Evolutionary conservation across 2,329 filamentous ascomycete species (phyloP), one percentile per base, ranked within the genome.

Genomic region (Ceratocystis colombiana): DNA sequence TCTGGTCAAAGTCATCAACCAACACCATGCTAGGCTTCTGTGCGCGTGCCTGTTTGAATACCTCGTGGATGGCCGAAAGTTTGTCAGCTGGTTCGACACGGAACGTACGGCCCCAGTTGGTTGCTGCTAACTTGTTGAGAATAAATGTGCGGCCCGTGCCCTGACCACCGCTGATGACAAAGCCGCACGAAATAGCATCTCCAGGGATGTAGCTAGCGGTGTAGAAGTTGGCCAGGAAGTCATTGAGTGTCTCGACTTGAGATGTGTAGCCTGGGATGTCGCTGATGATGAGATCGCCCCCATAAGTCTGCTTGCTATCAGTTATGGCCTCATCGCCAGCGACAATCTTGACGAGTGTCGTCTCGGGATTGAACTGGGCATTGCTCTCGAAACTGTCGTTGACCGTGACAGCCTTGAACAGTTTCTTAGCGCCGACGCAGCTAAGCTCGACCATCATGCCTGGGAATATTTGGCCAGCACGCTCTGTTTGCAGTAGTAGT

Each of bases 121-220:
- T 83, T 5, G 79, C 80, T 7, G 85, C 82, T 22, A 96, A 79
- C 41, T 83, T 82, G 17, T 87, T 75, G 1, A 96, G 77, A 0
- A 96, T 78, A 69, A 88, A 80, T 0, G 85, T 88, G 76, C 96
- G 96, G 28, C 93, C 93, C 0, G 89, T 95, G 10, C 93, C 92
- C 69, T 84, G 84, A 20, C 89, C 86, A 15, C 93, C 93, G 73
- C 95, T 87, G 3, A 96, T 79, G 28, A 94, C 80, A 45, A 94
- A 81, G 0, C 84, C 85, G 64, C 82, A 80, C 0, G 82, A 77
- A 70, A 72, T 74, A 37, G 72, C 70, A 69, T 76, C 71, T 66
- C 71, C 67, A 66, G 72, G 68, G 55, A 72, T 62, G 67, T 71
- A 70, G 46, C 74, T 74, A 1, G 71, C 71, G 0, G 74, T 72